Evolutionary conservation across 1,139 yeast species (phyloP), one percentile per base, ranked within the genome.

Genomic region (Saccharomyces hybrid): DNA sequence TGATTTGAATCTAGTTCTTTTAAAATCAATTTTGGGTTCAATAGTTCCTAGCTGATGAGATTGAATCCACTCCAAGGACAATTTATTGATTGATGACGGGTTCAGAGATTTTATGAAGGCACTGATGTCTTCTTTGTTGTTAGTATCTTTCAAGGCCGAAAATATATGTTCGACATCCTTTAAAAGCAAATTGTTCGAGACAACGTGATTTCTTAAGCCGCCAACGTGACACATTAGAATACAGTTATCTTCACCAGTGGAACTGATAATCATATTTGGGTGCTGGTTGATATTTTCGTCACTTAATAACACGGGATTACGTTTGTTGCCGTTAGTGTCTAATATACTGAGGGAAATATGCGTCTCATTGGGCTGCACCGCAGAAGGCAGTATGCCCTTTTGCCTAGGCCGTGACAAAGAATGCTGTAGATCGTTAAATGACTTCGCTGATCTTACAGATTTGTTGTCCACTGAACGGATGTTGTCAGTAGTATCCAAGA

Each of bases 11-110:
- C 88, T 72, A n/a, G 82, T 65, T 55, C 84, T 71, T 58, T 77
- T 75, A 52, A 76, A 73, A 41, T 71, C 69, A 16, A 82, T 66
- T 58, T 76, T 68, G 12, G 75, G 70, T 46, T 79, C 70, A 63
- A 71, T 53, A 68, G 73, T 24, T 65, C 74, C 75, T 61, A 77
- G 74, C 47, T 74, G 70, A 60, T 77, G 77, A 14, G 78, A 72
- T 31, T 79, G 67, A 14, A 83, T 70, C 73, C 82, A 78, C 58
- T 81, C 83, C 7, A 81, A 60, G 2, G 84, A 73, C 27, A 77
- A 61, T 62, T 76, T 79, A n/a, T 82, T 78, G 60, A 81, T 67
- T 51, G 77, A 70, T 11, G 44, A 38, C 19, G 44, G 24, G 19
- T 38, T 16, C 44, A 38, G 24, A 9, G 44, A 38, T 3, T 38